Base-by-base conservation (phyloP, 352 stramenopile genomes). In the Pythium rhizo-oryzae region DNA sequence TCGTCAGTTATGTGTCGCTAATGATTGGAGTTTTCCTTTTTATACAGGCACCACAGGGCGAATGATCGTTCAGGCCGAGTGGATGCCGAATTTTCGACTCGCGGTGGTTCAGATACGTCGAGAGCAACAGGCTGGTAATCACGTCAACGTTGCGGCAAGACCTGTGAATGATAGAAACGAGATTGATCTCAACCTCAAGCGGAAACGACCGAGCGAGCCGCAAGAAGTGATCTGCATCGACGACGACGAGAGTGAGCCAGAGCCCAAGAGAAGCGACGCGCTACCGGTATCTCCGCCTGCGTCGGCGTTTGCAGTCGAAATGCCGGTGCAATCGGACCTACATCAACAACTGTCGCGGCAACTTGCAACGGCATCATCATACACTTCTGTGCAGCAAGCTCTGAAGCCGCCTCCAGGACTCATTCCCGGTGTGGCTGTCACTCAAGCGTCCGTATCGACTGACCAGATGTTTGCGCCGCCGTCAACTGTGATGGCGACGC, bases 181-280 rank as follows among this genome's bases (percentile, higher is more conserved):
- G 35, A 33, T 33, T 6, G 28, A 33, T 33, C 12, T 41, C 35
- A 41, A 41, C 18, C 70, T 59, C 28, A 90, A 90, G 55, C 79
- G 81, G 11, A 90, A 90, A 57, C 77, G 82, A 18, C 28, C 66
- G 1, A 44, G 25, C 4, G 52, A 43, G 1, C 28, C 37, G 2
- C 49, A 23, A 50, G 84, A 93, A 60, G 71, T 90, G 30, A 91
- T 93, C 30, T 74, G 76, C 33, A 80, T 93, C 44, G 80, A 90
- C 51, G 76, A 82, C 24, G 69, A 73, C 18, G 28, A 47, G 23
- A 35, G 33, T 23, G 49, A 56, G 13, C 4, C 37, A 9, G 58
- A 64, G 8, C 16, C 16, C 2, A 58, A 43, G 8, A 5, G 19
- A 39, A 58, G 28, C 52, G 25, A 41, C 57, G 1, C n/a, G 41